phyloP scores from a whole-genome alignment of 345 rosid genomes.

The Crucihimalaya himalaica region DNA sequence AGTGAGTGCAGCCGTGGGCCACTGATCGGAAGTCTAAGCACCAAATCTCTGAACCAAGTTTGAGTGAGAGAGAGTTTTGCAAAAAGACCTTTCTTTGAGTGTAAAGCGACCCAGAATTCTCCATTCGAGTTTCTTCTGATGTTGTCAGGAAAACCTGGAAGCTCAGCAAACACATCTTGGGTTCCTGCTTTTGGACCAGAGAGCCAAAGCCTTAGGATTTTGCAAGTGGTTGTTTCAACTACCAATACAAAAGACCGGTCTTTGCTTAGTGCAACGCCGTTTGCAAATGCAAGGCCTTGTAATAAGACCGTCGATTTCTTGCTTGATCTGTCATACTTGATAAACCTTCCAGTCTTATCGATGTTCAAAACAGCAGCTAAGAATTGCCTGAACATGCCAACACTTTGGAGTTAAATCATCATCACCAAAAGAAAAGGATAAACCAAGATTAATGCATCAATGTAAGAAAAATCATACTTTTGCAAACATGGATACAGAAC shows the following conservation, averaged over 20 bases:
- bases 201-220: constrained; percentile 57
- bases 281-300: constrained; percentile 64
- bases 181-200: constrained; percentile 46
- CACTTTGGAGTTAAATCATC: background rate
- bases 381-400: constrained; percentile 53
- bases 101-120: constrained; percentile 82
- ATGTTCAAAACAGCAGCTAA: constrained; percentile 46
- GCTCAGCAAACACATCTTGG: constrained; percentile 51
- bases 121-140: constrained; percentile 56
- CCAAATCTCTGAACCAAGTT: constrained; percentile 46
- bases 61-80: constrained; percentile 46
- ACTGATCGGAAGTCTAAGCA: constrained; percentile 49
- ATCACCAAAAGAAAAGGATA: background rate
- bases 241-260: constrained; percentile 58
- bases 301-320: constrained; percentile 56
- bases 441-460: background rate
- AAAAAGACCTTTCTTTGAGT: constrained; percentile 54
- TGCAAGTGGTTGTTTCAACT: constrained; percentile 50
- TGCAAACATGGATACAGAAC: background rate
- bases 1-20: constrained; percentile 55
- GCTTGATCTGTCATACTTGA: constrained; percentile 59
- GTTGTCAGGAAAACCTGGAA: constrained; percentile 73
- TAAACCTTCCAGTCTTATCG: constrained; percentile 65
- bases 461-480: background rate
- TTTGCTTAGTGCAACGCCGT: constrained; percentile 73